Conservation (phyloP, 495 filamentous ascomycete species). For the Rhypophila decipiens region DNA sequence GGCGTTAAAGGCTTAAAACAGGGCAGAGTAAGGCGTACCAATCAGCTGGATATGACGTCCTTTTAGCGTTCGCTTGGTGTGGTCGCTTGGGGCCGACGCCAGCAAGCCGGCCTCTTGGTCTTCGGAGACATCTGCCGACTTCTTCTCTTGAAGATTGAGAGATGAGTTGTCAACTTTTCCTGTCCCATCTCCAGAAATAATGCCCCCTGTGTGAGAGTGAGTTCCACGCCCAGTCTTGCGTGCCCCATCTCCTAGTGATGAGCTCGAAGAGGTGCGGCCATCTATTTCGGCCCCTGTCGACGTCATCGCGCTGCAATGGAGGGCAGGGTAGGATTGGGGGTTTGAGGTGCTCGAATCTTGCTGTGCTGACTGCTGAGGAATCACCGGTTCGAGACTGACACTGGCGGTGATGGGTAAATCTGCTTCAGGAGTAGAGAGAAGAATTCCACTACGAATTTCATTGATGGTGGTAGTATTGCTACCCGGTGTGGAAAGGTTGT, state of each 20-base stretch:
- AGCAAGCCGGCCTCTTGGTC: neutral
- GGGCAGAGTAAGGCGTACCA: slow-evolving; percentile 22
- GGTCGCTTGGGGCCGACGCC: slow-evolving; percentile 9
- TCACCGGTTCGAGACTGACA: neutral
- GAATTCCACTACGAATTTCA: slow-evolving; percentile 37
- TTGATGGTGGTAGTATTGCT: too few species aligned
- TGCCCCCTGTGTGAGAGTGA: too few species aligned
- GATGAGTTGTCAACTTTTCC: too few species aligned
- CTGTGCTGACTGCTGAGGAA: too few species aligned
- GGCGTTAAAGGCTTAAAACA: too few species aligned
- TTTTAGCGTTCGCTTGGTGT: slow-evolving; percentile 40
- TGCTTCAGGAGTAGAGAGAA: slow-evolving; percentile 40
- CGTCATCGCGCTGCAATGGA: neutral
- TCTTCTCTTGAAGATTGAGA: neutral
- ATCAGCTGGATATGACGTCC: slow-evolving; percentile 48
- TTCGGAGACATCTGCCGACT: neutral
- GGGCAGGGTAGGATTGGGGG: slow-evolving; percentile 1
- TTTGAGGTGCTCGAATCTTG: too few species aligned
- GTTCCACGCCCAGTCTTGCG: too few species aligned
- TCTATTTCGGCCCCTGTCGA: slow-evolving; percentile 1
- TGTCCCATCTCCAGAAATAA: too few species aligned
- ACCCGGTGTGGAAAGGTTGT: neutral
- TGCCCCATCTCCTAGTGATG: neutral
- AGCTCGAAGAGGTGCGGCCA: neutral
- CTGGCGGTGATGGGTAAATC: slow-evolving; percentile 14